phyloP scores from a whole-genome alignment of 1,139 yeast species.

The Pichia cactophila region DNA sequence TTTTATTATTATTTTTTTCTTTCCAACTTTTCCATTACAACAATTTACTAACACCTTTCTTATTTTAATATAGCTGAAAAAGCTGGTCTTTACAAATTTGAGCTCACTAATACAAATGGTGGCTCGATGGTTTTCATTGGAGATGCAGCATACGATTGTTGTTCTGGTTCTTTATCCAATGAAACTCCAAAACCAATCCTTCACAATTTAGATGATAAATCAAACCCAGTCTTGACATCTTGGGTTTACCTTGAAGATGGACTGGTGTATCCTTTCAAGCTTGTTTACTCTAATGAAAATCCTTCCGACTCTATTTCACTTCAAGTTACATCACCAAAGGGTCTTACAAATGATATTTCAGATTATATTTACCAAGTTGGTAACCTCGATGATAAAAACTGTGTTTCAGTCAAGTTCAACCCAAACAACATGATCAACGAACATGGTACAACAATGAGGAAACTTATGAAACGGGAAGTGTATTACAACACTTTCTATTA shows the following conservation, averaged over 20 bases:
- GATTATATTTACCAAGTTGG: slow-evolving; percentile 8
- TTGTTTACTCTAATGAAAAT: slow-evolving; percentile 17
- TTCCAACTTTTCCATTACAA: no score
- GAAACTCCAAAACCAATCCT: neutral
- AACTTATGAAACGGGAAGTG: no score
- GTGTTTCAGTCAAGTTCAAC: slow-evolving; percentile 4
- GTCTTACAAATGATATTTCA: slow-evolving; percentile 5
- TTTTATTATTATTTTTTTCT: neutral
- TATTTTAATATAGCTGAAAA: neutral
- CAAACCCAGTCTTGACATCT: neutral
- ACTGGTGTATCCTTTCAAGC: slow-evolving; percentile 23
- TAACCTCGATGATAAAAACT: slow-evolving; percentile 2
- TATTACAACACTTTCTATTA: no score
- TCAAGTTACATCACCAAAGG: slow-evolving; percentile 16
- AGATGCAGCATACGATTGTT: slow-evolving; percentile 18
- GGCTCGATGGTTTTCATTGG: slow-evolving; percentile 21
- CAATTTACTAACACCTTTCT: no score
- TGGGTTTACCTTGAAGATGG: slow-evolving; percentile 16
- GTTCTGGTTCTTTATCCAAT: neutral
- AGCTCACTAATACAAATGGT: slow-evolving; percentile 16
- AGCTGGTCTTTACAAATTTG: slow-evolving; percentile 17
- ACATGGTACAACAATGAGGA: no score
- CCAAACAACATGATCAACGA: neutral
- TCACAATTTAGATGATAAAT: neutral
- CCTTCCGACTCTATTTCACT: slow-evolving; percentile 11